Evolutionary conservation across 108 stramenopile genomes (phyloP), one percentile per base, ranked within the genome.

Genomic region (Bacterosira constricta): DNA sequence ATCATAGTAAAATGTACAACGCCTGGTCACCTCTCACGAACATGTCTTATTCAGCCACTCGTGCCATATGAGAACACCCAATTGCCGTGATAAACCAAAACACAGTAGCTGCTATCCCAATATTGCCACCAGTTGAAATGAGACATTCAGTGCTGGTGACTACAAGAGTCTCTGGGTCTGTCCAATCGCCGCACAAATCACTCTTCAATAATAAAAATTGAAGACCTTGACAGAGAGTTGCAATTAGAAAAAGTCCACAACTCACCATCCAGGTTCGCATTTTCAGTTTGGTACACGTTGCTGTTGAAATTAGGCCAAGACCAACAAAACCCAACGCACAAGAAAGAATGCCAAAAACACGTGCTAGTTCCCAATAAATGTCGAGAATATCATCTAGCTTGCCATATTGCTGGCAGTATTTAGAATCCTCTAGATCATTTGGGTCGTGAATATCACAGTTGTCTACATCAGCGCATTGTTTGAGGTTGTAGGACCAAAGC

Each of bases 271-370:
- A 80, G 1, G 41, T 52, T 38, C 41, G 38, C 17, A 50, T 63
- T 61, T 69, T 80, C 62, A 80, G 15, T 63, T 68, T 69, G 31
- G 66, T 68, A 11, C 71, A 80, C 17, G 79, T 80, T 54, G 67
- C 47, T 47, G 63, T 54, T 7, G 67, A 68, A 42, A 69, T 31
- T 27, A 73, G 39, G 20, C 39, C 55, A 2, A 73, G 1, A 12
- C 81, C 81, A 17, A 60, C n/a, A 1, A 82, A 46, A 35, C 68
- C 76, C 15, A 67, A 30, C 6, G 73, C 0, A 15, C 62, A 25
- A 11, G 77, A 29, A 38, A 66, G 8, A 4, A 32, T 17, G 11
- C 56, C 36, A 63, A 53, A 78, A 8, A 37, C 71, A 46, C 63
- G 44, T 18, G 71, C 63, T n/a, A 71, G 26, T 18, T 5, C 49